Evolutionary conservation across 2,329 filamentous ascomycete genomes (phyloP).

Genomic region (Aspergillus sojae): DNA sequence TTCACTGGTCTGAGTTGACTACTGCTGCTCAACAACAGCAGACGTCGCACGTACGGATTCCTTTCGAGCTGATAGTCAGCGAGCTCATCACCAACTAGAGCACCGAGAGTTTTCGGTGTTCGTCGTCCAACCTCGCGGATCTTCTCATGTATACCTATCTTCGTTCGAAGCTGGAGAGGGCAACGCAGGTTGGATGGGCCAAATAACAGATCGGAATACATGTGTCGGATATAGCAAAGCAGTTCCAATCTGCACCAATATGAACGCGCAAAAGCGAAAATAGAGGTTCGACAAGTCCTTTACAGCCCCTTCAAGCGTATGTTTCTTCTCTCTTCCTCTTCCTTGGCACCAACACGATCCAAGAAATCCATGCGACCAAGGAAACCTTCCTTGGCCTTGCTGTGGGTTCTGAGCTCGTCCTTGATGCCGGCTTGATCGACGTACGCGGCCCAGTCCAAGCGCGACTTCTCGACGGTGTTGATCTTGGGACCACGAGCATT

Average conservation of each 20-base stretch:
- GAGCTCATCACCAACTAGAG: neutral
- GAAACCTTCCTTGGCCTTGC: constrained; percentile 64
- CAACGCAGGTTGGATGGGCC: neutral
- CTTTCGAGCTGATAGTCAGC: neutral
- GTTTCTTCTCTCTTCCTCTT: constrained; percentile 58
- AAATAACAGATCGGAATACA: neutral
- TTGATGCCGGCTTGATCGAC: constrained; percentile 63
- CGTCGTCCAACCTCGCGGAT: neutral
- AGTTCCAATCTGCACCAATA: too few relatives aligned
- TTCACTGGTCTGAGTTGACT: neutral
- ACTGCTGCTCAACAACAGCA: neutral
- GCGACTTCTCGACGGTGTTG: constrained; percentile 68
- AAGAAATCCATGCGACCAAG: constrained; percentile 65
- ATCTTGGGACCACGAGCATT: constrained; percentile 58
- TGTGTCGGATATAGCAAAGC: neutral
- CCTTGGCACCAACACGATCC: constrained; percentile 57
- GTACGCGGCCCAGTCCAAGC: constrained; percentile 66
- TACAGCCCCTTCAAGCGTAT: constrained; percentile 50
- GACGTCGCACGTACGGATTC: neutral
- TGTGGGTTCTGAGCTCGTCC: constrained; percentile 63
- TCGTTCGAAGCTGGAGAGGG: neutral
- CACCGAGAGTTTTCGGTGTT: neutral
- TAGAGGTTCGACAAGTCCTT: neutral
- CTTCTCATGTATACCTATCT: neutral
- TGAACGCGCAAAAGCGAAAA: neutral